phyloP scores from a whole-genome alignment of 2,329 filamentous ascomycete genomes.

The Harringtonia aguacate region DNA sequence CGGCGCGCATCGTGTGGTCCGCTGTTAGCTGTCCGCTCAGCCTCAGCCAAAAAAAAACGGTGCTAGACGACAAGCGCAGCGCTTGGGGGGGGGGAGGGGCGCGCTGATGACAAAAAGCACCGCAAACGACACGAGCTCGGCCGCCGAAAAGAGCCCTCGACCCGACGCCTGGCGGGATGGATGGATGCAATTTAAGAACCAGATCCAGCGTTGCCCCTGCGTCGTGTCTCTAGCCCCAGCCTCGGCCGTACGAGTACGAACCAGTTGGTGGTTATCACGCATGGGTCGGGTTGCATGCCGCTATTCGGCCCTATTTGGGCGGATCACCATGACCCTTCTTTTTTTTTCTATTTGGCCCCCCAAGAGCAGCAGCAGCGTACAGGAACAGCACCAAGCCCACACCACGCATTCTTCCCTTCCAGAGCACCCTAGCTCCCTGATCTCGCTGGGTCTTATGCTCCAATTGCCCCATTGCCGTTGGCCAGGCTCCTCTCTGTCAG shows the following conservation, averaged over 20 bases:
- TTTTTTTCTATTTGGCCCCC: slow-evolving; percentile 7
- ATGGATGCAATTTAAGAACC: no score
- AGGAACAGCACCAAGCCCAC: not conserved
- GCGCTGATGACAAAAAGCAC: no score
- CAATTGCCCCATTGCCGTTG: not conserved
- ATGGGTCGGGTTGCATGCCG: slow-evolving; percentile 12
- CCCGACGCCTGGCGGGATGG: no score
- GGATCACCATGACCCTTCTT: slow-evolving; percentile 7
- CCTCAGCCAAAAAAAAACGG: no score
- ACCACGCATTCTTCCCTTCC: no score
- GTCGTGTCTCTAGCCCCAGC: no score
- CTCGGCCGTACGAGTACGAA: not conserved
- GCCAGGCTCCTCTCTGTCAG: not conserved
- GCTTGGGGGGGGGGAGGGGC: no score
- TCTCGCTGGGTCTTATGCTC: not conserved
- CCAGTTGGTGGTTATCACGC: slow-evolving; percentile 1
- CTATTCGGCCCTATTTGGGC: slow-evolving; percentile 15
- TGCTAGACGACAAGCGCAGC: no score
- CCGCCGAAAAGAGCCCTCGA: no score
- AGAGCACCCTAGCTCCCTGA: not conserved
- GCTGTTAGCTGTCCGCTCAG: no score
- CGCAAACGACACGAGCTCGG: no score
- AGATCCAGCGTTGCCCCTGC: no score
- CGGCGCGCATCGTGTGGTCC: not conserved
- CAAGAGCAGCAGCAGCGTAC: not conserved